Evolutionary conservation across 2,329 filamentous ascomycete genomes (phyloP).

Genomic region (Hypoxylon sp.): DNA sequence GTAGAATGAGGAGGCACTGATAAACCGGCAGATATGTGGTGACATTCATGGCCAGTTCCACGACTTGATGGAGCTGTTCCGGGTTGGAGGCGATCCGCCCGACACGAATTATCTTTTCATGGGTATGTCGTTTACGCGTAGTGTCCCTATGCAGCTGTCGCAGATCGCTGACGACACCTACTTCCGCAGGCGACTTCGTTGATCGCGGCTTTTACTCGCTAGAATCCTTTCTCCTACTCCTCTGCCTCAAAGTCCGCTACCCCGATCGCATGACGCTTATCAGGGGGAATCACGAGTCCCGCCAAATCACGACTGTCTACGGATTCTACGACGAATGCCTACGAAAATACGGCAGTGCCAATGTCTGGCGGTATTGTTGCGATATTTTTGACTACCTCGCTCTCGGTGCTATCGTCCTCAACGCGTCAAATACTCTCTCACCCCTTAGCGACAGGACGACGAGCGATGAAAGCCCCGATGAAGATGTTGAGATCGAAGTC

Average conservation of each 20-base stretch:
- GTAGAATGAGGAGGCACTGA: slow-evolving; percentile 18
- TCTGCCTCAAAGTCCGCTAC: slow-evolving; percentile 96
- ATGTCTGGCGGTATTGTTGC: slow-evolving; percentile 97
- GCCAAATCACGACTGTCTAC: slow-evolving; percentile 96
- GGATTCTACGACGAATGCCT: slow-evolving; percentile 98
- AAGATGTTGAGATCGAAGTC: slow-evolving; percentile 91
- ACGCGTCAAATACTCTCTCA: slow-evolving; percentile 73
- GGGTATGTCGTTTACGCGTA: slow-evolving; percentile 62
- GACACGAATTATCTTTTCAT: slow-evolving; percentile 98
- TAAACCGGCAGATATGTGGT: slow-evolving; percentile 76
- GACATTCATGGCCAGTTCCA: slow-evolving; percentile 98
- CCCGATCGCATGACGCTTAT: slow-evolving; percentile 97
- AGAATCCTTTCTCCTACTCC: slow-evolving; percentile 92
- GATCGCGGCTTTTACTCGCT: slow-evolving; percentile 98
- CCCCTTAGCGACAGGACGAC: slow-evolving; percentile 56
- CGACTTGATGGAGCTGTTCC: slow-evolving; percentile 95
- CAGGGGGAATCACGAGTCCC: slow-evolving; percentile 92
- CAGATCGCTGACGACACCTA: slow-evolving; percentile 28
- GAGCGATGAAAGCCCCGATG: slow-evolving; percentile 61
- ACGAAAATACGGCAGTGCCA: slow-evolving; percentile 93
- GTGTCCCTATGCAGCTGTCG: not conserved
- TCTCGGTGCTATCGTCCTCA: slow-evolving; percentile 88
- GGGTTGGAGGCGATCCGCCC: slow-evolving; percentile 90
- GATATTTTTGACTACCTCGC: slow-evolving; percentile 98
- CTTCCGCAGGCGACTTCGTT: slow-evolving; percentile 83